These are phyloP conservation scores for Candida sanyaensis DNA, from an alignment of 1,139 yeast genomes.

Conservation along the genomic window DNA sequence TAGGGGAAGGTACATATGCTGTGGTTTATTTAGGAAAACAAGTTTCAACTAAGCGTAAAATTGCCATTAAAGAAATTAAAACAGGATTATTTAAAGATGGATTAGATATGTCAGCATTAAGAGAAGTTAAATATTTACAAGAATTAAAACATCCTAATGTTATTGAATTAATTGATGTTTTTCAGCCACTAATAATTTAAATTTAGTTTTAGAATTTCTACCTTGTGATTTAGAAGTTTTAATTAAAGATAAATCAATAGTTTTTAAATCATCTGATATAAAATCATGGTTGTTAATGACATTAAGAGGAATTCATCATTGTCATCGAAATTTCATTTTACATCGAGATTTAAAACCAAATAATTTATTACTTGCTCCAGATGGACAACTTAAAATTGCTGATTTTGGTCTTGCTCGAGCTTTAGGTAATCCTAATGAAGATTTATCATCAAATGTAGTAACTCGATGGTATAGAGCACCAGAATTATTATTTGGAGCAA, in stretches of 20 bases:
- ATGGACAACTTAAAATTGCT: slow-evolving; percentile 86
- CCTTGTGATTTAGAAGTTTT: slow-evolving; percentile 92
- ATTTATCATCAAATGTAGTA: slow-evolving; percentile 88
- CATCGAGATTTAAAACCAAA: slow-evolving; percentile 91
- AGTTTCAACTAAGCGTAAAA: slow-evolving; percentile 54
- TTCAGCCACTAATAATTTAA: slow-evolving; percentile 69
- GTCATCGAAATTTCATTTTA: slow-evolving; percentile 85
- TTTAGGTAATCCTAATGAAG: slow-evolving; percentile 76
- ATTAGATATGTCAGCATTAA: slow-evolving; percentile 92
- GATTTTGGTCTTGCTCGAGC: slow-evolving; percentile 96
- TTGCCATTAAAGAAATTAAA: slow-evolving; percentile 95
- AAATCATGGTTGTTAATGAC: slow-evolving; percentile 96
- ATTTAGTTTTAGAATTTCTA: slow-evolving; percentile 84
- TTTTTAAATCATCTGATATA: slow-evolving; percentile 84
- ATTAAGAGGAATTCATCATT: slow-evolving; percentile 89
- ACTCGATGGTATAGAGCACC: slow-evolving; percentile 98
- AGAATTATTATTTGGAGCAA: slow-evolving; percentile 84
- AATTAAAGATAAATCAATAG: slow-evolving; percentile 74
- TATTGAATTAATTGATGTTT: slow-evolving; percentile 86
- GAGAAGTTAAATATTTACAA: slow-evolving; percentile 92
- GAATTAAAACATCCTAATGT: slow-evolving; percentile 83
- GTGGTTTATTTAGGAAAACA: slow-evolving; percentile 87
- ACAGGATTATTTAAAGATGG: slow-evolving; percentile 96
- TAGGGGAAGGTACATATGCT: slow-evolving; percentile 99
- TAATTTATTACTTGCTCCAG: slow-evolving; percentile 78